phyloP scores from a whole-genome alignment of 768 basidiomycete species.

The Paxillus ammoniavirescens region DNA sequence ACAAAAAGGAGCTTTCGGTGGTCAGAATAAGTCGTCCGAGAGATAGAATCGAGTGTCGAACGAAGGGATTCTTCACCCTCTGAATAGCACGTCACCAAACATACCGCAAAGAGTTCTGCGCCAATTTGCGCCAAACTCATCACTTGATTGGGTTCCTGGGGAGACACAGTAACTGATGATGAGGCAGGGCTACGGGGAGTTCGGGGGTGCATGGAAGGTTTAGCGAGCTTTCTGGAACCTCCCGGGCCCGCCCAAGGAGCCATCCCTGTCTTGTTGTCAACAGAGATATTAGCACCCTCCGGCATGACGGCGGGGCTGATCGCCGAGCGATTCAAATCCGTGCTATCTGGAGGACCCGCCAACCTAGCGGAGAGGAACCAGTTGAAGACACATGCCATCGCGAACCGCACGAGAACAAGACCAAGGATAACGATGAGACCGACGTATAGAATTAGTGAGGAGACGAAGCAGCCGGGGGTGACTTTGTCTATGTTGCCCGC shows the following conservation, averaged over 20 bases:
- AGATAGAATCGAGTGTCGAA: slow-evolving; percentile 92
- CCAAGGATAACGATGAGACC: slow-evolving; percentile 89
- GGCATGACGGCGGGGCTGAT: slow-evolving; percentile 97
- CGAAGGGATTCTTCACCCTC: slow-evolving; percentile 93
- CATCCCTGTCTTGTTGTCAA: slow-evolving; percentile 88
- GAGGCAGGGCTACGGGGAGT: slow-evolving; percentile 50
- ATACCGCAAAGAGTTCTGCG: slow-evolving; percentile 91
- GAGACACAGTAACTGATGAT: slow-evolving; percentile 47
- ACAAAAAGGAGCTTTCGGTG: slow-evolving; percentile 89
- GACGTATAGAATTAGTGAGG: slow-evolving; percentile 83
- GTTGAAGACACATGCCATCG: slow-evolving; percentile 95
- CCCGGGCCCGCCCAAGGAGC: slow-evolving; percentile 85
- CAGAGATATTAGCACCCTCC: slow-evolving; percentile 90
- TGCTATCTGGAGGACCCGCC: slow-evolving; percentile 70
- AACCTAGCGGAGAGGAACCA: slow-evolving; percentile 91
- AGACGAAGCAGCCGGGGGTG: slow-evolving; percentile 93
- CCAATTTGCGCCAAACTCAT: slow-evolving; percentile 92
- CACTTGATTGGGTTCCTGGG: slow-evolving; percentile 41
- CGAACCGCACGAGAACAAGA: slow-evolving; percentile 87
- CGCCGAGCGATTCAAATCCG: slow-evolving; percentile 74
- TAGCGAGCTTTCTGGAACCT: slow-evolving; percentile 50
- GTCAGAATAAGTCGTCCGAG: slow-evolving; percentile 88
- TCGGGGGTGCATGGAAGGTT: slow-evolving; percentile 36
- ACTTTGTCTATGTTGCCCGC: slow-evolving; percentile 97
- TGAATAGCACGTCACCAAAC: slow-evolving; percentile 96